Evolutionary conservation across 139 green algal species (phyloP).

Genomic region (Diplosphaera chodatii): DNA sequence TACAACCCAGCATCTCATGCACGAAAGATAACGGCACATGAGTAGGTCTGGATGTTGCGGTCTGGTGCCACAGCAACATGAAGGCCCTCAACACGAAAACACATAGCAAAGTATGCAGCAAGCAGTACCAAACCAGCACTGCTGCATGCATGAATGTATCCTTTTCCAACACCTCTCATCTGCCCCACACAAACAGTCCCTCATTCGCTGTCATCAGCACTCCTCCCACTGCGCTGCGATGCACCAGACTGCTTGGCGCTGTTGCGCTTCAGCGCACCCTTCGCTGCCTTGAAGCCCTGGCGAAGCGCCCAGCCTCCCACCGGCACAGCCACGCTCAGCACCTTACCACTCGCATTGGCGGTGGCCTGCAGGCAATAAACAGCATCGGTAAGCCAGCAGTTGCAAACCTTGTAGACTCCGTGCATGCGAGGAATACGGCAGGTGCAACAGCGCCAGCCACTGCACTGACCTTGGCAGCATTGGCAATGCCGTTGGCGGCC

Average conservation of each 20-base stretch:
- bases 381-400: too few relatives aligned
- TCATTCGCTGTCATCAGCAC: not conserved
- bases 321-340: slow-evolving; percentile 1
- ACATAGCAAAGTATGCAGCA: too few relatives aligned
- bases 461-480: not conserved
- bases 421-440: too few relatives aligned
- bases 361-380: slow-evolving; percentile 14
- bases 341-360: not conserved
- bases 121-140: too few relatives aligned
- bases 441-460: too few relatives aligned
- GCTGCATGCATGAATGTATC: not conserved
- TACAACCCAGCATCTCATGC: too few relatives aligned
- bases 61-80: too few relatives aligned
- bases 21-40: too few relatives aligned
- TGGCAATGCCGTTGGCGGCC: not conserved
- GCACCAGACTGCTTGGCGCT: not conserved
- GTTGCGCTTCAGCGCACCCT: slow-evolving; percentile 5
- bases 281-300: slow-evolving; percentile 26
- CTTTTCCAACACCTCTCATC: not conserved
- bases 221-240: slow-evolving; percentile 4
- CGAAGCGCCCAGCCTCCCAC: slow-evolving; percentile 32
- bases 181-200: too few relatives aligned
- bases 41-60: too few relatives aligned
- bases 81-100: too few relatives aligned
- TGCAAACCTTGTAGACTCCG: too few relatives aligned